Evolutionary conservation across 495 filamentous ascomycete species (phyloP), one percentile per base, ranked within the genome.

Genomic region (Trichoderma orchidacearum): DNA sequence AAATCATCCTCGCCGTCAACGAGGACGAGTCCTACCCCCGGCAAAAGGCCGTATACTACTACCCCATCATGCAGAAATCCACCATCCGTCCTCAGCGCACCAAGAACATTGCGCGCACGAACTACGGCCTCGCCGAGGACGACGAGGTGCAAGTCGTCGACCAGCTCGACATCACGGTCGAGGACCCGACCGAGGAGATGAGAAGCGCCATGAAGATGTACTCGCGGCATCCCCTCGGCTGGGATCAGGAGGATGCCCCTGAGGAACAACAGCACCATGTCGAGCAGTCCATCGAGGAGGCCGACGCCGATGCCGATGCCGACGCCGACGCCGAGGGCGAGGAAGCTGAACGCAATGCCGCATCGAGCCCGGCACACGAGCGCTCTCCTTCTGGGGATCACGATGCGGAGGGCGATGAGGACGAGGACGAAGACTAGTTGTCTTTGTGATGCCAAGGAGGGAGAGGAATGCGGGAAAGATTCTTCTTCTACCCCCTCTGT

Each of bases 41-140:
- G 36, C 74, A 81, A 58, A 82, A 81, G 63, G 93, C 80, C 18
- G 91, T 88, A 8, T 96, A 88, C 70, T 96, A 90, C 66, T 97
- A 96, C 62, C 90, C 91, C 0, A 81, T 97, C 59, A 70, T 87
- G 55, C 86, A 89, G 70, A 84, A 75, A 23, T 75, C 71, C 56
- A 68, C 70, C 25, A 75, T 84, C 60, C 69, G 74, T 57, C 78
- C 74, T 30, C 77, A 80, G 67, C 72, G 81, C 52, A 72, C 68
- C 55, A 80, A 75, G 67, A 79, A 78, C 59, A 80, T 81, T 61
- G 69, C 73, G 30, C 68, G 72, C 51, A 77, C 64, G 23, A 68
- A 69, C 9, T 70, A 69, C 51, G 63, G 72, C 45, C 32, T 64
- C 28, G 60, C 56, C 4, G 66, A 65, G 17, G 63, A 75, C 51